phyloP scores from a whole-genome alignment of 768 basidiomycete genomes.

The Leccinum disarticulatum region DNA sequence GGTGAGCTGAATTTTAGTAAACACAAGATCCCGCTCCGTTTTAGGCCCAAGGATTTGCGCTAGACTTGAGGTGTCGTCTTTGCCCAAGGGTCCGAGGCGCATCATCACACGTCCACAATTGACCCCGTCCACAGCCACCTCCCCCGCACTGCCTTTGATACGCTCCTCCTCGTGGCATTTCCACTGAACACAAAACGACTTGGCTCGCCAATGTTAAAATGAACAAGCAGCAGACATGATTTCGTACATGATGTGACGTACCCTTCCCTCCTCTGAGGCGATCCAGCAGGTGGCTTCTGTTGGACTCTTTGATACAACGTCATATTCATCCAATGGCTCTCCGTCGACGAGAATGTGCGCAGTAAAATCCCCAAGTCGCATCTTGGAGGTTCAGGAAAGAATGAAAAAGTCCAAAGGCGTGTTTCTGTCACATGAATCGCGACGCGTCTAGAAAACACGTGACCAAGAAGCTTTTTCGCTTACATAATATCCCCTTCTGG shows the following conservation, averaged over 20 bases:
- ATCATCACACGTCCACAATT: background rate
- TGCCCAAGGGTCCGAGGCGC: background rate
- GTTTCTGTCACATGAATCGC: too few species aligned
- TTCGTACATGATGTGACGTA: background rate
- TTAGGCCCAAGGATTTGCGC: background rate
- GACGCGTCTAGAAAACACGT: conserved; percentile 39
- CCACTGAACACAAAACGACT: background rate
- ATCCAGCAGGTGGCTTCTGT: background rate
- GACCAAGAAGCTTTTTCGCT: conserved; percentile 55
- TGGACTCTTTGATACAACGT: background rate
- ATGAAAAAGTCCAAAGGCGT: background rate
- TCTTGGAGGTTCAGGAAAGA: background rate
- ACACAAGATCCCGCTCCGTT: background rate
- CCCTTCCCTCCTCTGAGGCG: background rate
- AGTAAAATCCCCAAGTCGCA: background rate
- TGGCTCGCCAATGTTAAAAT: background rate
- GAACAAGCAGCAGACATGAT: background rate
- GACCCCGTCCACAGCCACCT: background rate
- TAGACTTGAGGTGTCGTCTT: background rate
- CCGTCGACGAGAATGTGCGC: background rate
- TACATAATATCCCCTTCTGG: conserved; percentile 29
- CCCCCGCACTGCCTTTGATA: background rate
- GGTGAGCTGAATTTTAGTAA: background rate
- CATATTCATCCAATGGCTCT: background rate
- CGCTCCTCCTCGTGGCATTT: background rate